Base-by-base conservation (phyloP, 2,329 filamentous ascomycete species). In the Colletotrichum salicis region DNA sequence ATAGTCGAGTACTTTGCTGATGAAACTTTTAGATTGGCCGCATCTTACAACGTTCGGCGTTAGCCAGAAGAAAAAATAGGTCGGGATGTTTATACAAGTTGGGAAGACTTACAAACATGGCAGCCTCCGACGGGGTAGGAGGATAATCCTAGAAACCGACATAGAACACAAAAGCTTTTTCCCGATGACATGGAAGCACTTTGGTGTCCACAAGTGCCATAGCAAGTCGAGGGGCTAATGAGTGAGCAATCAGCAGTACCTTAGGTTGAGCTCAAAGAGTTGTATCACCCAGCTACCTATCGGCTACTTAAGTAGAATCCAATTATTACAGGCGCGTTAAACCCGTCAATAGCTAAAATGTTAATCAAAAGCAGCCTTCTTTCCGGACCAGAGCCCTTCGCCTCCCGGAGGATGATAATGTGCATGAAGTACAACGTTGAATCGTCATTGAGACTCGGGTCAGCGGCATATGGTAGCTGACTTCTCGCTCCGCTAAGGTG, bases 1-100 rank as follows among this genome's bases (percentile, higher is more conserved):
- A 7, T 24, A 7, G 12, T 13, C n/a, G 27, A 1, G 12, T n/a
- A 41, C 5, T n/a, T 48, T 48, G 41, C 41, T 64, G 15, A 41
- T 19, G 31, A 5, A 27, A 27, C 10, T 11, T 13, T 27, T 27
- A 66, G 64, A 60, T 29, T 66, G 64, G 64, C 64, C 64, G 41
- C 41, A 48, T 48, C 41, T 48, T n/a, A 48, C 41, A 22, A 48
- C 41, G 19, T 48, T 48, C 19, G 41, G 41, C 19, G 19, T 48
- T 8, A 48, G 19, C 19, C 41, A 48, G 41, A 48, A 11, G 41
- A 48, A 48, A 22, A 22, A n/a, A 19, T 48, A 48, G 41, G 22
- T 11, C 19, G 7, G 19, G 19, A 7, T 7, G 19, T 45, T n/a
- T 5, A 8, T n/a, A n/a, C 19, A 22, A n/a, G 19, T 19, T n/a